These are phyloP conservation scores for Aspergillus sojae DNA, from an alignment of 2,329 filamentous ascomycete genomes.

Conservation along the genomic window DNA sequence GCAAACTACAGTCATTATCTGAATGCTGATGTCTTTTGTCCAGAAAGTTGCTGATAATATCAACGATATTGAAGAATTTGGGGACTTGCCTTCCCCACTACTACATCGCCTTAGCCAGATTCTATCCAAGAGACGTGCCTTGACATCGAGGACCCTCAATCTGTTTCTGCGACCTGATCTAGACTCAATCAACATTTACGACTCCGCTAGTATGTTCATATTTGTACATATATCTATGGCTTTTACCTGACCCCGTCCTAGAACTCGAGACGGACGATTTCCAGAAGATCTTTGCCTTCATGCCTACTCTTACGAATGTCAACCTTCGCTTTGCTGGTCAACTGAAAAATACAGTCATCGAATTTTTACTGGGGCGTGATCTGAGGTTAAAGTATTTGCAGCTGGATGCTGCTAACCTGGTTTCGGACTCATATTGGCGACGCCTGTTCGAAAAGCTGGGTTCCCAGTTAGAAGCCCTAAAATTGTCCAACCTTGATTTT, in stretches of 20 bases:
- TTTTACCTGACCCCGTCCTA: neutral
- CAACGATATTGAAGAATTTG: slow-evolving; percentile 66
- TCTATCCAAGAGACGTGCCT: slow-evolving; percentile 63
- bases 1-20: neutral
- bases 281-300: slow-evolving; percentile 75
- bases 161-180: slow-evolving; percentile 56
- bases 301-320: slow-evolving; percentile 69
- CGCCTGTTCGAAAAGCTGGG: slow-evolving; percentile 70
- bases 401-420: slow-evolving; percentile 80
- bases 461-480: slow-evolving; percentile 64
- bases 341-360: slow-evolving; percentile 81
- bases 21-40: slow-evolving; percentile 20
- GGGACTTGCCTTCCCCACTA: slow-evolving; percentile 61
- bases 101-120: slow-evolving; percentile 64
- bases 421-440: slow-evolving; percentile 76
- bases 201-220: slow-evolving; percentile 50
- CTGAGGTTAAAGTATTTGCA: slow-evolving; percentile 72
- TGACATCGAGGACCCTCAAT: slow-evolving; percentile 52
- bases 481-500: slow-evolving; percentile 81
- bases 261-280: slow-evolving; percentile 76
- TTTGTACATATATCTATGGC: slow-evolving; percentile 28
- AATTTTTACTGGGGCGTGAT: slow-evolving; percentile 76
- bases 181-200: slow-evolving; percentile 61
- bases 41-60: slow-evolving; percentile 65
- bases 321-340: slow-evolving; percentile 85